Percentiles rank a stretch among this genome's conserved stretches.
Evolutionary conservation across 805 yeast genomes (phyloP).

Genomic region (Candida oleophila): DNA sequence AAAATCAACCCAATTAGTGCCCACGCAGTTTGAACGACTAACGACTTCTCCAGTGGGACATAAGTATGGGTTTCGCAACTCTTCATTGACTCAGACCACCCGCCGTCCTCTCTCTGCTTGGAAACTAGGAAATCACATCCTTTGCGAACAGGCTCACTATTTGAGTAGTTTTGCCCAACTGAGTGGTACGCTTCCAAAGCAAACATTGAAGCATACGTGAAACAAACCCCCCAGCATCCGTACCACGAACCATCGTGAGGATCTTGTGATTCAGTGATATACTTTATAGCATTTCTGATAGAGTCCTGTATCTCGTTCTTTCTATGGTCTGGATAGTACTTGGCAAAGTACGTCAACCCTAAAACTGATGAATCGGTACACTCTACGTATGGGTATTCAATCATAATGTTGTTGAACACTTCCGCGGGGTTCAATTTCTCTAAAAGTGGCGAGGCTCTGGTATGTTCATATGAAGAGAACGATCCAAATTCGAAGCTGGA

Average conservation of each 20-base stretch:
- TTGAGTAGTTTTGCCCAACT: constrained; percentile 61
- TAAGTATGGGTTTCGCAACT: constrained; percentile 80
- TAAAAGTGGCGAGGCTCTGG: constrained; percentile 73
- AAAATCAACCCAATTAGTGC: constrained; percentile 76
- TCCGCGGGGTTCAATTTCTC: constrained; percentile 93
- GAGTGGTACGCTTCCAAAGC: constrained; percentile 89
- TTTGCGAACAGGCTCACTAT: constrained; percentile 56
- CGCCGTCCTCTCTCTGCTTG: constrained; percentile 85
- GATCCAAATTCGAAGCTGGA: constrained; percentile 85
- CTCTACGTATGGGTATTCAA: constrained; percentile 96
- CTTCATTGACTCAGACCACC: constrained; percentile 96
- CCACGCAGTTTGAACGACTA: constrained; percentile 93
- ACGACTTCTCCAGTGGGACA: constrained; percentile 60
- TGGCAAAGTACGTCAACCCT: constrained; percentile 78
- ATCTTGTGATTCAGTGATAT: constrained; percentile 66
- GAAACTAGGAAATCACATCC: constrained; percentile 85
- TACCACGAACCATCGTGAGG: constrained; percentile 89
- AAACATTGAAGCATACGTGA: constrained; percentile 95
- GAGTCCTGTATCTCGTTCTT: constrained; percentile 64
- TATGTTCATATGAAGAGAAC: constrained; percentile 86
- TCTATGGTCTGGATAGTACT: constrained; percentile 62
- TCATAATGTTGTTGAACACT: constrained; percentile 97
- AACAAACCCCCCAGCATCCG: constrained; percentile 98
- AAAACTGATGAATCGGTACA: constrained; percentile 94
- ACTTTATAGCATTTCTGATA: constrained; percentile 69